Base-by-base conservation (phyloP, 345 rosid species). In the Nasturtium officinale region DNA sequence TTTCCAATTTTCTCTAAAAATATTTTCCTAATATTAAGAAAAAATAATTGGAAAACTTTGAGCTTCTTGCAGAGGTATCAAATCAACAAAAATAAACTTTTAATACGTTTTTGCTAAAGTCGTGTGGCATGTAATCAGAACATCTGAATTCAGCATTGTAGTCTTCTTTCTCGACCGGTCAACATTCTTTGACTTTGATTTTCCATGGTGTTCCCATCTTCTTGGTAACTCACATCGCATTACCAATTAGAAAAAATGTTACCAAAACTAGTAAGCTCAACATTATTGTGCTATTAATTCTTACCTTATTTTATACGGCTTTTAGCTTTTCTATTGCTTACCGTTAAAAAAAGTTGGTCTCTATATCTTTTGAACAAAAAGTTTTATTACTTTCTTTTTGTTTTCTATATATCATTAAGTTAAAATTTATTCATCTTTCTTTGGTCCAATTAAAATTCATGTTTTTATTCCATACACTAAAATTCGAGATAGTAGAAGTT, bases 161-260 rank as follows among this genome's bases (percentile, higher is more conserved):
- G 61, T 71, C 61, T 38, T 71, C 61, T 5, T 71, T 50, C 21
- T 50, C 52, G 12, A 61, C 68, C 42, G 42, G 75, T 71, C 76
- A 72, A 72, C 76, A 9, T 52, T 28, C 62, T 62, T 40, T 62
- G 69, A 61, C 76, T 72, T 72, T 62, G 62, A 61, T 28, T 62
- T 62, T 40, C 42, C 20, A 23, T 52, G 50, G 59, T 71, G 25
- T 48, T 71, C 28, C 28, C 38, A 6, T 3, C 13, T 37, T 37
- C 13, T 37, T 37, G 38, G 38, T 9, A 35, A 35, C 5, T 37
- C 13, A 12, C 0, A 37, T 37, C 38, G 38, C 38, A 35, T 35
- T 35, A 35, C 47, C 3, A n/a, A 45, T n/a, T 43, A 43, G 6
- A 7, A 15, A 35, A 35, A 33, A 8, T 35, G 3, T 43, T 15